These are phyloP conservation scores for Pyrenopolyporus hunteri DNA, from an alignment of 495 filamentous ascomycete species.

Conservation along the genomic window DNA sequence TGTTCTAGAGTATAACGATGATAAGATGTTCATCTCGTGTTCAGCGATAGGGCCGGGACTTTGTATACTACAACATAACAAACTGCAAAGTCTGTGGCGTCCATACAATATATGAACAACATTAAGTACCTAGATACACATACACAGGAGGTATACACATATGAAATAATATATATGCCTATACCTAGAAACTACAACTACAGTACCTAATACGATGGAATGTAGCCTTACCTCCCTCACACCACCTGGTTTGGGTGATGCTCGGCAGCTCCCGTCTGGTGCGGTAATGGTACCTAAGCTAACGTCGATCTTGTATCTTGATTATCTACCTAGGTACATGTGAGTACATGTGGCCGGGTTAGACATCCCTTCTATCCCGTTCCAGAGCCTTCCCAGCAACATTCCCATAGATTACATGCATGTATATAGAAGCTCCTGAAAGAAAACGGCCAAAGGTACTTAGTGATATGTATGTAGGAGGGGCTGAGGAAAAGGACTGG, in stretches of 20 bases:
- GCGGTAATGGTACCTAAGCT: slow-evolving; percentile 1
- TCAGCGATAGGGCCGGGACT: neutral
- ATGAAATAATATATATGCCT: too few species aligned
- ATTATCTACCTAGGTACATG: neutral
- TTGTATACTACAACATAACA: neutral
- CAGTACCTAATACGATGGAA: too few species aligned
- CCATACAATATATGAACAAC: too few species aligned
- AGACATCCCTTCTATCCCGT: slow-evolving; percentile 14
- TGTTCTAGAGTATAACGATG: neutral
- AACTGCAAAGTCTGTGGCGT: too few species aligned
- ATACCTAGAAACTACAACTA: too few species aligned
- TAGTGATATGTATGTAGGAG: slow-evolving; percentile 4
- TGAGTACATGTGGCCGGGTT: neutral
- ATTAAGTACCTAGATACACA: too few species aligned
- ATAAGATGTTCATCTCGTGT: neutral
- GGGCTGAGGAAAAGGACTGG: slow-evolving; percentile 11
- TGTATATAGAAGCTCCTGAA: too few species aligned
- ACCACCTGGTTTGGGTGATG: slow-evolving; percentile 7
- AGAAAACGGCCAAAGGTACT: neutral
- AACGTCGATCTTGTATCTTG: slow-evolving; percentile 1
- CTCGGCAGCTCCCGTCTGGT: slow-evolving; percentile 23
- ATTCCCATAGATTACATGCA: neutral
- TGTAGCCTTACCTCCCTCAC: slow-evolving; percentile 15
- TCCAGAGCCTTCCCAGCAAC: slow-evolving; percentile 18
- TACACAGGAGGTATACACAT: too few species aligned